Evolutionary conservation across 306 rosid species (phyloP).

Genomic region (Psophocarpus tetragonolobus): DNA sequence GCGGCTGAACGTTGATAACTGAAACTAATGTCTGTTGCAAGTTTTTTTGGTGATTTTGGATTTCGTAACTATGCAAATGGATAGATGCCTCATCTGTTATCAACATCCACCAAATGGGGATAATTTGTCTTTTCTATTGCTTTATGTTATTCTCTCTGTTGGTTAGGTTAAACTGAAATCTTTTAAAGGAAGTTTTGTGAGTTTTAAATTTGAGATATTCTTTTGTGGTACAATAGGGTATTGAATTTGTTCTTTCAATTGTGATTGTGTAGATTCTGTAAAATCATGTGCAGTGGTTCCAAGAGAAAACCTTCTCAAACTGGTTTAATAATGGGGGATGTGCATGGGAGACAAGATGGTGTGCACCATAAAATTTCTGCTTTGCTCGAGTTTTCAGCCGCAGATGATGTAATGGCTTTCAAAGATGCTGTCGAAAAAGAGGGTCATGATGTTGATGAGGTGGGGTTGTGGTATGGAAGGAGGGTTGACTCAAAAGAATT

Average conservation of each 20-base stretch:
- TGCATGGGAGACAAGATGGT: slow-evolving; percentile 44
- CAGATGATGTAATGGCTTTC: slow-evolving; percentile 59
- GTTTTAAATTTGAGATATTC: slow-evolving; percentile 16
- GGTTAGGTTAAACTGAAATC: slow-evolving; percentile 29
- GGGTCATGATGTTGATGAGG: slow-evolving; percentile 57
- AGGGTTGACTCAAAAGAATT: slow-evolving; percentile 64
- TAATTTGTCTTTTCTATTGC: slow-evolving; percentile 8
- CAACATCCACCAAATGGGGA: background rate
- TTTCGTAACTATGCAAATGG: background rate
- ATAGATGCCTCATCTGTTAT: background rate
- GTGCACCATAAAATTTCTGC: slow-evolving; percentile 35
- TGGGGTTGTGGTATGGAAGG: slow-evolving; percentile 79
- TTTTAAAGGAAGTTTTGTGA: background rate
- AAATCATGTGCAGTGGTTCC: slow-evolving; percentile 73
- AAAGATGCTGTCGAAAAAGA: slow-evolving; percentile 63
- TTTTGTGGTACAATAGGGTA: slow-evolving; percentile 13
- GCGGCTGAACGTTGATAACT: slow-evolving; percentile 1
- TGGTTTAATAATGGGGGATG: slow-evolving; percentile 53
- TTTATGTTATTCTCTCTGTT: background rate
- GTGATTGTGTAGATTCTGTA: slow-evolving; percentile 30
- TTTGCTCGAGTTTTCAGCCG: slow-evolving; percentile 68
- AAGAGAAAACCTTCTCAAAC: slow-evolving; percentile 52
- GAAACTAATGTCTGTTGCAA: slow-evolving; percentile 19
- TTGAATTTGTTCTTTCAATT: slow-evolving; percentile 8
- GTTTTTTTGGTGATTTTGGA: slow-evolving; percentile 6